Evolutionary conservation across 2,329 filamentous ascomycete genomes (phyloP), one percentile per base, ranked within the genome.

Genomic region (Ciborinia camelliae): DNA sequence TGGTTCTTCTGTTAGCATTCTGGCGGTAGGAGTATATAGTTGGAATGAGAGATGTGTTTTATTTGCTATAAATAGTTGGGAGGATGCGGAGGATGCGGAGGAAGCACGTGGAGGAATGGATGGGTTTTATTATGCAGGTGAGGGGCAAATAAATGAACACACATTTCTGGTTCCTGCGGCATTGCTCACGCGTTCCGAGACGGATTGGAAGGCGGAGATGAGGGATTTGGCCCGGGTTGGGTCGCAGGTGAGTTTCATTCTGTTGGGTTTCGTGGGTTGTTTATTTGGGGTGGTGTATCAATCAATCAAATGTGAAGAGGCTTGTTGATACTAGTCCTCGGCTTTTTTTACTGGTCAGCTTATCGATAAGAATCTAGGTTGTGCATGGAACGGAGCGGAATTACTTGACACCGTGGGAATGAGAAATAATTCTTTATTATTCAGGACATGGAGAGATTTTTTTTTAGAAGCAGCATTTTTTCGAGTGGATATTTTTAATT

Each of bases 221-320:
- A 92, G 85, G 64, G 81, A 80, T 66, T 84, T 81, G 52, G 88
- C 86, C 76, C 89, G 84, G 62, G 81, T 74, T 0, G 85, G 80
- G 69, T 88, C 81, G 68, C 89, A 79, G 9, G 62, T 48, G 37
- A 64, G 35, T 72, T 84, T 85, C 85, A 90, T 90, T 52, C 67
- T 65, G 23, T 39, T 52, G 35, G n/a, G n/a, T 37, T 32, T 3
- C n/a, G n/a, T 45, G 8, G 12, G 20, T 58, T 45, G 28, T 57
- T 37, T 47, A 23, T 4, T 50, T 43, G 26, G n/a, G 15, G 23
- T 20, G 30, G 1, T 48, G 20, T 30, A 35, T 23, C n/a, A 26
- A n/a, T n/a, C n/a, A 23, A 23, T 48, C 7, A n/a, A 57, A 37
- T 15, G 20, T 10, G 51, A 26, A 20, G 39, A 55, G 50, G 9